Evolutionary conservation across 495 filamentous ascomycete species (phyloP).

Genomic region (Schizothecium vesticola): DNA sequence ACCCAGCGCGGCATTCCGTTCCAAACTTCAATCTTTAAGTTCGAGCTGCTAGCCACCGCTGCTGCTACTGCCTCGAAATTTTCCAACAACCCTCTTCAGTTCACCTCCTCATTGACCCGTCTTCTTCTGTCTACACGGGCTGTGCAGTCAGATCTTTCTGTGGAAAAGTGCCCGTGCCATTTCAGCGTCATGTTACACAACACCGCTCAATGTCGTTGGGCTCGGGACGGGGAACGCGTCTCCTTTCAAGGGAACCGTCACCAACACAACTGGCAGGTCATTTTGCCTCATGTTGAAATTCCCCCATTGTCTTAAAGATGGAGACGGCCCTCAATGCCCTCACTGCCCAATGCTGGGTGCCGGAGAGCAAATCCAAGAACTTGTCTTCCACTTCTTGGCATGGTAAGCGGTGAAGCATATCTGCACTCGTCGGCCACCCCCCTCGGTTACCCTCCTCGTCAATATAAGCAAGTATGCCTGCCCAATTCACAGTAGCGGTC

Average conservation of each 20-base stretch:
- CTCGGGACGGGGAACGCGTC: not conserved
- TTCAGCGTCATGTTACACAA: not conserved
- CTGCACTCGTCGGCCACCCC: not conserved
- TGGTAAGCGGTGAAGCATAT: not conserved
- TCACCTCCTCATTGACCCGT: not conserved
- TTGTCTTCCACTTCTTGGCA: not conserved
- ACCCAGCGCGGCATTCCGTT: not conserved
- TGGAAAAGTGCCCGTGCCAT: not conserved
- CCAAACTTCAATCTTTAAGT: not conserved
- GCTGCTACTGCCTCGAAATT: not conserved
- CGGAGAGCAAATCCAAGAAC: not conserved
- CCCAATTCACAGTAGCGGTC: constrained; percentile 1
- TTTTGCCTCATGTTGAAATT: not conserved
- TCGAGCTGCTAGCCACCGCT: not conserved
- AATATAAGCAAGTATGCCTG: too few relatives aligned
- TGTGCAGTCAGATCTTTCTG: not conserved
- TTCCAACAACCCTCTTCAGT: not conserved
- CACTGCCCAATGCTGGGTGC: not conserved
- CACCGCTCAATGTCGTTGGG: not conserved
- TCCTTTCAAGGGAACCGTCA: not conserved
- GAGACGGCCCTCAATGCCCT: not conserved
- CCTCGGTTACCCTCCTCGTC: not conserved
- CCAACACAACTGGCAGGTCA: not conserved
- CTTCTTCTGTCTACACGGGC: not conserved
- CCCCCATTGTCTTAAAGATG: not conserved